phyloP scores from a whole-genome alignment of 2,329 filamentous ascomycete genomes.

The Apiospora aurea region DNA sequence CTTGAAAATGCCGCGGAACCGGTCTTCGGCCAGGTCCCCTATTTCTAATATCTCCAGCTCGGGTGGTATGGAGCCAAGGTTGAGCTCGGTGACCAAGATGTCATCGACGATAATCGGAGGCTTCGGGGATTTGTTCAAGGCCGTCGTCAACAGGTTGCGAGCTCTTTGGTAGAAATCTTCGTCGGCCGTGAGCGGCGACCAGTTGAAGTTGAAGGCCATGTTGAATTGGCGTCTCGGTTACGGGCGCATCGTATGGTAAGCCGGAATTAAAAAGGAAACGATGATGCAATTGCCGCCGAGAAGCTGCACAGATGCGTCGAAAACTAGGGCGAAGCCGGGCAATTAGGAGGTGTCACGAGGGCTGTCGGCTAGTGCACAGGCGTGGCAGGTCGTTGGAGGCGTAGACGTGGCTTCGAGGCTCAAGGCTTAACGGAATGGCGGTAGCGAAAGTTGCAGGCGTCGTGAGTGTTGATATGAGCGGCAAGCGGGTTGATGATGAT shows the following conservation, averaged over 20 bases:
- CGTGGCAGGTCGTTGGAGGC: conserved; percentile 3
- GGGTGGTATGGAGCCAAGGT: conserved; percentile 91
- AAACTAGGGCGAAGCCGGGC: conserved; percentile 4
- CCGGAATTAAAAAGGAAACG: not conserved
- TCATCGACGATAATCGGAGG: conserved; percentile 99
- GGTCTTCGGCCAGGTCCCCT: conserved; percentile 94
- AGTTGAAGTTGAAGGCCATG: conserved; percentile 99
- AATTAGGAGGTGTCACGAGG: conserved; percentile 13
- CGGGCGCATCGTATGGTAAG: conserved; percentile 34
- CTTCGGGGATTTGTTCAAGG: conserved; percentile 96
- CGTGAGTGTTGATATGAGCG: not conserved
- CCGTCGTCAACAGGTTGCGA: conserved; percentile 91
- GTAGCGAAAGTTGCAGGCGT: conserved; percentile 11
- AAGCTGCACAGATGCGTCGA: not conserved
- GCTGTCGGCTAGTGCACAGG: not conserved
- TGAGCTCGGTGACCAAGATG: conserved; percentile 97
- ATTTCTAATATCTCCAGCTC: conserved; percentile 98
- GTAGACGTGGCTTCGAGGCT: conserved; percentile 10
- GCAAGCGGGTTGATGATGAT: conserved; percentile 15
- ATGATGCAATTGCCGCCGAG: conserved; percentile 6
- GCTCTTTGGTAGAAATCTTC: conserved; percentile 89
- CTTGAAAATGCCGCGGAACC: conserved; percentile 98
- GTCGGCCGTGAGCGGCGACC: conserved; percentile 97
- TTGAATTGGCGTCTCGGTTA: conserved; percentile 53
- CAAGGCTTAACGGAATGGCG: conserved; percentile 8